Evolutionary conservation across 2,329 filamentous ascomycete species (phyloP).

Genomic region (Paecilomyces sp.): DNA sequence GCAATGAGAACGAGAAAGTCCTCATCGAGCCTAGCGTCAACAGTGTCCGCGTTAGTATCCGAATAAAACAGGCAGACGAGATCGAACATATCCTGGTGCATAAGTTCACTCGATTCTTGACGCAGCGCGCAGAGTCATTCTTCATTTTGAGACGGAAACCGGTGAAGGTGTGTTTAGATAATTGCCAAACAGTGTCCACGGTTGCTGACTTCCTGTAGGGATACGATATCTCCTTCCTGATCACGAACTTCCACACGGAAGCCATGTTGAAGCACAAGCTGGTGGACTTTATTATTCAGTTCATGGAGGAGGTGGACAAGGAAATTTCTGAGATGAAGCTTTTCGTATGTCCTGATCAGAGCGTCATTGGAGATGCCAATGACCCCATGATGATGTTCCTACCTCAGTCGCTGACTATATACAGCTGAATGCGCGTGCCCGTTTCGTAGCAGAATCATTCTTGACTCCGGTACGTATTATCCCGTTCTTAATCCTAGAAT

Average conservation of each 20-base stretch:
- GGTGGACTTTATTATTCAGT: conserved; percentile 98
- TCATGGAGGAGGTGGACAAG: conserved; percentile 99
- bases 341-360: conserved; percentile 59
- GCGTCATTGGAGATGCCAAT: conserved; percentile 1
- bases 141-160: conserved; percentile 94
- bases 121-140: conserved; percentile 91
- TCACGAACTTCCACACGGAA: conserved; percentile 98
- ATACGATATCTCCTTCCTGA: conserved; percentile 97
- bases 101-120: conserved; percentile 96
- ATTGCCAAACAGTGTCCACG: not conserved
- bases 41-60: conserved; percentile 93
- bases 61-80: conserved; percentile 99
- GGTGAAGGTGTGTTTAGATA: conserved; percentile 59
- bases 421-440: conserved; percentile 88
- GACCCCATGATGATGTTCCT: not conserved
- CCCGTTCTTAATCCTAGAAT: not conserved
- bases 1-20: conserved; percentile 96
- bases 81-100: conserved; percentile 97
- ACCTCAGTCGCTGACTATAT: conserved; percentile 21
- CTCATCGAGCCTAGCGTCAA: conserved; percentile 96
- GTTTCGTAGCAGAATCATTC: conserved; percentile 98
- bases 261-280: conserved; percentile 99
- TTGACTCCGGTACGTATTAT: conserved; percentile 67
- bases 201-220: conserved; percentile 53
- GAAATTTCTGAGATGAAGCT: conserved; percentile 99